Conservation (phyloP, 2,329 filamentous ascomycete genomes). For the Cyclaneusma minus region DNA sequence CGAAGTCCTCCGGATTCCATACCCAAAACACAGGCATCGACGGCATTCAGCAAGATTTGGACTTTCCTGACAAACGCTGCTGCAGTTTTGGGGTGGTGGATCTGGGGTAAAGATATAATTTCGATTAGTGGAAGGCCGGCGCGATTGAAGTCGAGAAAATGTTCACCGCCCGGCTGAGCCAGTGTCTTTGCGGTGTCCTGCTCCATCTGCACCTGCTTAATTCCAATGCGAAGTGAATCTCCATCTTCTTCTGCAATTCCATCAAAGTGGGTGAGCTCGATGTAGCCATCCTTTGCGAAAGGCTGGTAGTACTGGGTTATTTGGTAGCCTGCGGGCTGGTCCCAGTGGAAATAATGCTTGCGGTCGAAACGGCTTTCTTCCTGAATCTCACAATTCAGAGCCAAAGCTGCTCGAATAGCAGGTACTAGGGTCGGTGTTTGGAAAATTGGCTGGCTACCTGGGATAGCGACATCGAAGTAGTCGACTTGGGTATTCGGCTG, state of each 20-base stretch:
- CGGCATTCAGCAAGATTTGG: slow-evolving; percentile 61
- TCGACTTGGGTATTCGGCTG: slow-evolving; percentile 76
- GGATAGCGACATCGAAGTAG: slow-evolving; percentile 76
- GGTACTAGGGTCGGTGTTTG: slow-evolving; percentile 73
- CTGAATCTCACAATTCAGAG: slow-evolving; percentile 68
- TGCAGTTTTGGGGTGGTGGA: slow-evolving; percentile 75
- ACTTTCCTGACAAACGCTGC: slow-evolving; percentile 82
- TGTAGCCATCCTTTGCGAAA: slow-evolving; percentile 51
- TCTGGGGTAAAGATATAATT: slow-evolving; percentile 82
- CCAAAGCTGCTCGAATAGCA: slow-evolving; percentile 77
- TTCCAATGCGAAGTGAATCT: slow-evolving; percentile 55
- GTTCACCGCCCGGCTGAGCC: slow-evolving; percentile 54
- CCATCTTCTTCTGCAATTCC: slow-evolving; percentile 66
- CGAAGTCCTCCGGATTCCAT: slow-evolving; percentile 88
- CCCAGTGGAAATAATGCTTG: slow-evolving; percentile 99
- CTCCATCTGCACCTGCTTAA: slow-evolving; percentile 92
- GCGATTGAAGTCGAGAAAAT: slow-evolving; percentile 86
- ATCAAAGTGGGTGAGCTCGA: slow-evolving; percentile 60
- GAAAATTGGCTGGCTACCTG: slow-evolving; percentile 77
- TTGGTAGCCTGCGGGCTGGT: slow-evolving; percentile 92
- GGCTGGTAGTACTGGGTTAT: slow-evolving; percentile 90
- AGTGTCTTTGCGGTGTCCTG: slow-evolving; percentile 95
- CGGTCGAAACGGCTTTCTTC: slow-evolving; percentile 72
- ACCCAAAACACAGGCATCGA: slow-evolving; percentile 74
- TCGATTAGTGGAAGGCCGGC: slow-evolving; percentile 85